Evolutionary conservation across 2,329 filamentous ascomycete species (phyloP).

Genomic region (Karstenula rhodostoma): DNA sequence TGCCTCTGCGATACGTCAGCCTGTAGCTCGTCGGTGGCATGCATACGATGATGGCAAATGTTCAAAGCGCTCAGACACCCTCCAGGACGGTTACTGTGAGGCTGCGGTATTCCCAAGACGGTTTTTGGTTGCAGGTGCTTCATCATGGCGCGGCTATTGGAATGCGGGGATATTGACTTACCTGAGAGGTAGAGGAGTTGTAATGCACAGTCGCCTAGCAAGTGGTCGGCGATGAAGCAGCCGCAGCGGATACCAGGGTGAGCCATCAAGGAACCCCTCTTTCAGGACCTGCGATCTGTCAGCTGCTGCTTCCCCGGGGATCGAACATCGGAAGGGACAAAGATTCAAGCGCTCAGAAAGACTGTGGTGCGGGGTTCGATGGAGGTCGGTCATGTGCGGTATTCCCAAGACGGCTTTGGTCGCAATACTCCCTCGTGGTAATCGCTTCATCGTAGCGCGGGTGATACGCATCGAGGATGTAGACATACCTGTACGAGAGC

Average conservation of each 20-base stretch:
- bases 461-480: not conserved
- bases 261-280: not conserved
- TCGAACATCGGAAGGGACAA: not conserved
- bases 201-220: not conserved
- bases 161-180: too few species aligned
- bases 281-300: not conserved
- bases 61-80: too few species aligned
- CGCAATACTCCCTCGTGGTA: not conserved
- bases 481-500: not conserved
- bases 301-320: not conserved
- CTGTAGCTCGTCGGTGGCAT: too few species aligned
- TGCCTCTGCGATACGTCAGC: too few species aligned
- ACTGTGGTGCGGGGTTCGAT: not conserved
- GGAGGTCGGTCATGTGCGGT: not conserved
- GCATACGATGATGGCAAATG: too few species aligned
- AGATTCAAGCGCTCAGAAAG: not conserved
- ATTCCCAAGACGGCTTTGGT: not conserved
- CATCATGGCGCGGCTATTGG: too few species aligned
- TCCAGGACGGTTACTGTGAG: too few species aligned
- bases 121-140: too few species aligned
- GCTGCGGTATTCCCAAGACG: too few species aligned
- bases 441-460: not conserved
- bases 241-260: not conserved
- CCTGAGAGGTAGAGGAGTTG: too few species aligned
- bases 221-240: not conserved